Percentiles rank a stretch among this genome's conserved stretches.
phyloP scores from a whole-genome alignment of 2,329 filamentous ascomycete genomes.

The Curvularia sp. region DNA sequence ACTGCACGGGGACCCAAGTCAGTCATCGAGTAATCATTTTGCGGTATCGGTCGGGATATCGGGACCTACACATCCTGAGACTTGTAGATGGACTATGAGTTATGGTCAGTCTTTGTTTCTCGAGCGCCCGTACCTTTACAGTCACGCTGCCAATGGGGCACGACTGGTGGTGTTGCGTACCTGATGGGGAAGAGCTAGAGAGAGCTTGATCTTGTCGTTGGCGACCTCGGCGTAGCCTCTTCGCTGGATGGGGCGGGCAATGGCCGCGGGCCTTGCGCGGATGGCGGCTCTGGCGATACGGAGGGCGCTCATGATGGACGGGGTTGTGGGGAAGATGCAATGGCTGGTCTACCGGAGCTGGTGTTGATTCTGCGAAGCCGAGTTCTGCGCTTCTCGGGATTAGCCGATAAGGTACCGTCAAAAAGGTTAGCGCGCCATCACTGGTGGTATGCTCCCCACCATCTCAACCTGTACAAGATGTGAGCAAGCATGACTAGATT shows the following conservation, averaged over 20 bases:
- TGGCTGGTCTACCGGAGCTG: constrained; percentile 45
- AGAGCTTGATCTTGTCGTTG: constrained; percentile 84
- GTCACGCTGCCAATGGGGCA: constrained; percentile 10
- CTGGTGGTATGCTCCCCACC: neutral
- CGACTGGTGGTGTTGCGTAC: constrained; percentile 64
- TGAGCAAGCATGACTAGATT: neutral
- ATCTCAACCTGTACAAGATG: neutral
- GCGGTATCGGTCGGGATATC: constrained; percentile 36
- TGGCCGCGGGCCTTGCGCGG: constrained; percentile 75
- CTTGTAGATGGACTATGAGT: constrained; percentile 69
- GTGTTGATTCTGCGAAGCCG: constrained; percentile 36
- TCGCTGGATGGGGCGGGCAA: constrained; percentile 79
- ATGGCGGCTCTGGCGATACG: constrained; percentile 90
- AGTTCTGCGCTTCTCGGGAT: constrained; percentile 37
- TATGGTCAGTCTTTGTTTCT: constrained; percentile 33
- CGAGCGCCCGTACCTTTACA: constrained; percentile 1
- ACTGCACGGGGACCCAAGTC: constrained; percentile 56
- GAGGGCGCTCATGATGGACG: constrained; percentile 82
- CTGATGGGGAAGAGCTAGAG: constrained; percentile 96
- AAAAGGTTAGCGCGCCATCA: constrained; percentile 6
- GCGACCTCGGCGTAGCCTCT: constrained; percentile 78
- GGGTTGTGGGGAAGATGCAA: constrained; percentile 48
- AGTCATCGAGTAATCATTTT: constrained; percentile 38
- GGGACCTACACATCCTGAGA: constrained; percentile 71
- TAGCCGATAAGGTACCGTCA: constrained; percentile 24